Evolutionary conservation across 2,329 filamentous ascomycete species (phyloP).

Genomic region (Cladosporium sp.): DNA sequence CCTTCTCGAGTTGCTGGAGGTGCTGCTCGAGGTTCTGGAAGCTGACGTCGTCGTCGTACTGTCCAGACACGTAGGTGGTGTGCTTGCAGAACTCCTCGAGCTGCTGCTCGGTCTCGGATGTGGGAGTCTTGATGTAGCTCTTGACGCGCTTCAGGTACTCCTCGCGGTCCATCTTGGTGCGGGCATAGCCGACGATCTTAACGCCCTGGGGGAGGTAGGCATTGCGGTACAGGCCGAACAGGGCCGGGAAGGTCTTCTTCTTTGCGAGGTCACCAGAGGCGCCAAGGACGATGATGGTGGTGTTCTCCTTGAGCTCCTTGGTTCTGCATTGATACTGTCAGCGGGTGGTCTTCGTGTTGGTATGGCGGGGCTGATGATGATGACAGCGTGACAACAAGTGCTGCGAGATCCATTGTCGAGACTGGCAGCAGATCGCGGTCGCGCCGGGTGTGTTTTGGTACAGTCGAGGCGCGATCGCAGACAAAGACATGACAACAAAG

Average conservation of each 20-base stretch:
- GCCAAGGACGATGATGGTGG: conserved; percentile 91
- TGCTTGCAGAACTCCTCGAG: conserved; percentile 83
- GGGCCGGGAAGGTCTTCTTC: conserved; percentile 99
- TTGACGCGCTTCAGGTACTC: conserved; percentile 93
- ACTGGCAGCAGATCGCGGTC: not conserved
- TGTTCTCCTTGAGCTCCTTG: conserved; percentile 98
- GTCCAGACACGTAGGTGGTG: conserved; percentile 93
- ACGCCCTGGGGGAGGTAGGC: conserved; percentile 97
- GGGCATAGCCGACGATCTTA: conserved; percentile 96
- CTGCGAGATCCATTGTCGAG: not conserved
- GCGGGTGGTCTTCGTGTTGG: conserved; percentile 1
- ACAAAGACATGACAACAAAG: conserved; percentile 8
- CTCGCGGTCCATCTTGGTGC: conserved; percentile 98
- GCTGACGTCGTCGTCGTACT: conserved; percentile 96
- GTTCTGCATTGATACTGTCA: conserved; percentile 54
- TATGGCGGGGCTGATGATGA: conserved; percentile 1
- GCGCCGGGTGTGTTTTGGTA: not conserved
- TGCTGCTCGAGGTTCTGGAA: conserved; percentile 85
- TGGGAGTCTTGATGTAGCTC: conserved; percentile 98
- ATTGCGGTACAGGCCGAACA: conserved; percentile 97
- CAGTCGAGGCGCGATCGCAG: not conserved
- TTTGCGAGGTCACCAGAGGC: conserved; percentile 97
- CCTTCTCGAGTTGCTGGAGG: conserved; percentile 80
- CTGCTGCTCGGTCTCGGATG: conserved; percentile 95
- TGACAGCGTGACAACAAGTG: not conserved